Percentiles rank a stretch among this genome's conserved stretches.
These are phyloP conservation scores for Dryas alaskensis DNA, from an alignment of 306 rosid genomes.

Conservation along the genomic window DNA sequence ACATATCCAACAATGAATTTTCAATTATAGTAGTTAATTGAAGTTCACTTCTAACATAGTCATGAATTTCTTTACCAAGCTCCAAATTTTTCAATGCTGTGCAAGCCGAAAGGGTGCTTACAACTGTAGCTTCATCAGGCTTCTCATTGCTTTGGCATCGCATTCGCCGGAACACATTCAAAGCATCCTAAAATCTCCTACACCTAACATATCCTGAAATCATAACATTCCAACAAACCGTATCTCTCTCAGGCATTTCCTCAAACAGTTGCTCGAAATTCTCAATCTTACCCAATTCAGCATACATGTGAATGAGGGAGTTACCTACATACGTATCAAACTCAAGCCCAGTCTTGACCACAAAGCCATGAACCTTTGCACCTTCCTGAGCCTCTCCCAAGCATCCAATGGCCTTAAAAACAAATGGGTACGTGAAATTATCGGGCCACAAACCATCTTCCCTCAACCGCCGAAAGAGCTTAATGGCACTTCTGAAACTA, in stretches of 20 bases:
- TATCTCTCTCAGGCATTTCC: slow-evolving; percentile 52
- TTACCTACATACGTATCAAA: slow-evolving; percentile 67
- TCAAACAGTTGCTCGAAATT: slow-evolving; percentile 39
- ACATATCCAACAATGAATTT: slow-evolving; percentile 59
- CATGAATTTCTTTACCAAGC: slow-evolving; percentile 64
- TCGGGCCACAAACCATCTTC: slow-evolving; percentile 51
- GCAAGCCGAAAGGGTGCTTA: slow-evolving; percentile 66
- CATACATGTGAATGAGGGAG: slow-evolving; percentile 68
- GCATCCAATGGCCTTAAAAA: slow-evolving; percentile 57
- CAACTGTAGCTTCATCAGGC: slow-evolving; percentile 59
- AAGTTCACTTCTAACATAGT: slow-evolving; percentile 42
- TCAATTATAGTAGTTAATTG: slow-evolving; percentile 42
- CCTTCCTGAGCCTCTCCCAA: slow-evolving; percentile 43
- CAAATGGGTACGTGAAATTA: slow-evolving; percentile 73
- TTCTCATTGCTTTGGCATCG: slow-evolving; percentile 39
- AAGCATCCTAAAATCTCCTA: slow-evolving; percentile 49
- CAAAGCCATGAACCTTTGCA: slow-evolving; percentile 59
- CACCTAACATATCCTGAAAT: slow-evolving; percentile 61
- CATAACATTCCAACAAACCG: slow-evolving; percentile 66
- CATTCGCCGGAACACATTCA: slow-evolving; percentile 44
- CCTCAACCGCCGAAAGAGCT: slow-evolving; percentile 47
- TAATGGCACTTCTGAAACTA: slow-evolving; percentile 37
- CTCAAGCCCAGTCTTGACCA: slow-evolving; percentile 47
- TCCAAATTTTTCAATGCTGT: slow-evolving; percentile 44
- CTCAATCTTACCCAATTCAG: slow-evolving; percentile 40